Conservation (phyloP, 73 alveolate species). For the Paramecium sexaurelia region DNA sequence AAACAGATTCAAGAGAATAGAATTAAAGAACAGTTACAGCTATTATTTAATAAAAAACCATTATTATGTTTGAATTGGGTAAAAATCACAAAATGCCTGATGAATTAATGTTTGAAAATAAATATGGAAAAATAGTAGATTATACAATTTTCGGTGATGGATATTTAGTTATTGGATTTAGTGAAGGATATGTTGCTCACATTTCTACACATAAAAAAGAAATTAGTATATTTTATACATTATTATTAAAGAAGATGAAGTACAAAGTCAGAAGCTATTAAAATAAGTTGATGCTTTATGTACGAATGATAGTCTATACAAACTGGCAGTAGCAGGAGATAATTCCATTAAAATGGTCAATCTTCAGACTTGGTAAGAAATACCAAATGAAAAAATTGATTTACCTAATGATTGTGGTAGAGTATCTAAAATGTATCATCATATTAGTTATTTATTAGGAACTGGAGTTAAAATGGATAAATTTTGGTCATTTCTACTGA, state of each 20-base stretch:
- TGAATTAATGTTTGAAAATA: conserved; percentile 91
- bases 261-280: conserved; percentile 77
- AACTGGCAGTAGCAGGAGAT: conserved; percentile 95
- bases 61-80: conserved; percentile 81
- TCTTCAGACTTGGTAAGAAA: conserved; percentile 85
- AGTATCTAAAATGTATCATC: conserved; percentile 24
- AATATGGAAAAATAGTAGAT: conserved; percentile 92
- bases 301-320: conserved; percentile 79
- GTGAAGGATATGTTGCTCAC: conserved; percentile 91
- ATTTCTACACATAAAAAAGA: conserved; percentile 86
- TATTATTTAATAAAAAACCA: conserved; percentile 86
- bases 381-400: conserved; percentile 56
- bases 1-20: conserved; percentile 80
- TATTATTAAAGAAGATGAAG: conserved; percentile 81
- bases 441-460: background rate
- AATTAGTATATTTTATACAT: background rate
- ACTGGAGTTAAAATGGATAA: conserved; percentile 97
- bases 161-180: conserved; percentile 89
- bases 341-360: conserved; percentile 81
- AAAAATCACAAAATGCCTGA: conserved; percentile 83
- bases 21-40: conserved; percentile 88
- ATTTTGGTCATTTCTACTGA: conserved; percentile 87
- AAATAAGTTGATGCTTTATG: conserved; percentile 88
- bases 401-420: conserved; percentile 61
- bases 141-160: conserved; percentile 96